Evolutionary conservation across 306 rosid species (phyloP).

Genomic region (Macrotyloma uniflorum): DNA sequence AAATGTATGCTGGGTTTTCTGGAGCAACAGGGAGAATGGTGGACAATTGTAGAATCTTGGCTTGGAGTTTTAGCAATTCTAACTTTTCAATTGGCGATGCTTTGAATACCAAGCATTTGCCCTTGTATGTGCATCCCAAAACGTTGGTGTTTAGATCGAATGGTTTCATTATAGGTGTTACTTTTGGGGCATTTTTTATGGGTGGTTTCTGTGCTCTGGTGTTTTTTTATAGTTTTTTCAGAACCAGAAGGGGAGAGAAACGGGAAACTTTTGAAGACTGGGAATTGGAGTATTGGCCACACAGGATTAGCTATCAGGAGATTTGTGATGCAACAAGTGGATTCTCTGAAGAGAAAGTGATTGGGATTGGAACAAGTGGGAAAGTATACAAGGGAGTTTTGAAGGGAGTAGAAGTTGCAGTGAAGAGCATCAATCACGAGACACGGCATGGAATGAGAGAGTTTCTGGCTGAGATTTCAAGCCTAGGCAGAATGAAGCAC

Average conservation of each 20-base stretch:
- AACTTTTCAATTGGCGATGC: conserved; percentile 69
- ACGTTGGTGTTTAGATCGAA: conserved; percentile 36
- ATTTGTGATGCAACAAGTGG: conserved; percentile 57
- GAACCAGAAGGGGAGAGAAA: conserved; percentile 41
- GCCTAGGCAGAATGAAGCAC: conserved; percentile 78
- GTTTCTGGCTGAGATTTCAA: conserved; percentile 80
- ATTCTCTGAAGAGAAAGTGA: conserved; percentile 66
- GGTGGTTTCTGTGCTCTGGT: conserved; percentile 34
- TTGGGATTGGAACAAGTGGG: conserved; percentile 67
- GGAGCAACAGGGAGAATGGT: conserved; percentile 66
- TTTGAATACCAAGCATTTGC: conserved; percentile 59
- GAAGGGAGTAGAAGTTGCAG: conserved; percentile 64
- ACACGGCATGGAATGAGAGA: conserved; percentile 58
- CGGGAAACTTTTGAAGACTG: conserved; percentile 46
- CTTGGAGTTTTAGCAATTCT: conserved; percentile 72
- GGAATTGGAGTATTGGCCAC: conserved; percentile 82
- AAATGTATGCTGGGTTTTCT: conserved; percentile 66
- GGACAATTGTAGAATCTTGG: conserved; percentile 58
- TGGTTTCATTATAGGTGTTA: conserved; percentile 47
- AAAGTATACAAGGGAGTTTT: conserved; percentile 69
- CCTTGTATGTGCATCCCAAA: conserved; percentile 51
- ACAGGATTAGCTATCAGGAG: conserved; percentile 60
- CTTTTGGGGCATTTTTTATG: conserved; percentile 43
- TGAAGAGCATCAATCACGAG: conserved; percentile 54
- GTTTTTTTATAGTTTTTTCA: conserved; percentile 20